Percentiles rank a stretch among this genome's conserved stretches.
Evolutionary conservation across 495 filamentous ascomycete species (phyloP).

Genomic region (Penicillium soppii): DNA sequence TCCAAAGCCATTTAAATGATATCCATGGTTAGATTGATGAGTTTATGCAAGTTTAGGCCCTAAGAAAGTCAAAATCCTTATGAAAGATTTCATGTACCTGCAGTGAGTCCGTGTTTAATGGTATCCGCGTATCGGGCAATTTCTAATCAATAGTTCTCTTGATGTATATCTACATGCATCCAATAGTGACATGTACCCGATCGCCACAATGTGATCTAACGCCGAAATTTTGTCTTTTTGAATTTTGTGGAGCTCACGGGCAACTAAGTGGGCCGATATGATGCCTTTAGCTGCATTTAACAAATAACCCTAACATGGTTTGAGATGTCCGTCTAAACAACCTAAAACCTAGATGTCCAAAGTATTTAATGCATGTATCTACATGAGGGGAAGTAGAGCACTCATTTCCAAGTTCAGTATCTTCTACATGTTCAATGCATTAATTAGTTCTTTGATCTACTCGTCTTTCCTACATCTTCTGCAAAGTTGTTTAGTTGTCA

Average conservation of each 20-base stretch:
- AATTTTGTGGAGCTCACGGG: neutral
- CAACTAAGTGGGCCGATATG: neutral
- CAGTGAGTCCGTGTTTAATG: constrained; percentile 5
- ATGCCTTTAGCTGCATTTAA: neutral
- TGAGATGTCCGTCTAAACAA: no score
- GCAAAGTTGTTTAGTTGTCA: no score
- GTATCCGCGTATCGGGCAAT: constrained; percentile 19
- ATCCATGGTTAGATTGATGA: constrained; percentile 20
- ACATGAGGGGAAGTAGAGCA: no score
- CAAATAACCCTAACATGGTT: neutral
- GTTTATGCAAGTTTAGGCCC: constrained; percentile 11
- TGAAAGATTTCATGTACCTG: constrained; percentile 19
- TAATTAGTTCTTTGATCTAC: neutral
- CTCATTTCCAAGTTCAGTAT: no score
- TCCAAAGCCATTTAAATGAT: constrained; percentile 10
- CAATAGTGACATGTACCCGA: constrained; percentile 2
- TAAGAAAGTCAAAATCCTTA: constrained; percentile 15
- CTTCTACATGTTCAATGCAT: no score
- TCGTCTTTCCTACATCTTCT: no score
- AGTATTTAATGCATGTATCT: no score
- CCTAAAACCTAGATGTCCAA: no score
- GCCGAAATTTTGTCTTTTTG: no score
- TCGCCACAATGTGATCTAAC: neutral
- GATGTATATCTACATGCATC: constrained; percentile 19
- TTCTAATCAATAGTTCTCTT: constrained; percentile 13